Evolutionary conservation across 1,139 yeast species (phyloP).

Genomic region (Suhomyces taliae): DNA sequence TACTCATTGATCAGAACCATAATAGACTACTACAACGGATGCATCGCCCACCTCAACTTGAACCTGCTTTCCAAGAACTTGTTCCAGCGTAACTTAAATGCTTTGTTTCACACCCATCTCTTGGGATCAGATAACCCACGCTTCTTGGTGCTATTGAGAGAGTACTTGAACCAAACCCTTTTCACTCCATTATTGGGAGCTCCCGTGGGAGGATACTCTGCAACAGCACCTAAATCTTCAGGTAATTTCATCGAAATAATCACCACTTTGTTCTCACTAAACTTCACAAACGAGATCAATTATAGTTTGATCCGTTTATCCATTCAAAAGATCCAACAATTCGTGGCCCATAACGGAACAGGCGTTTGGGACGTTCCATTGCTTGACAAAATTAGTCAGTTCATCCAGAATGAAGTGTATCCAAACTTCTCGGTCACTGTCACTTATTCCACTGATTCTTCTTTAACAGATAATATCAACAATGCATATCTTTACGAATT

Average conservation of each 20-base stretch:
- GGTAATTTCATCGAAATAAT: slow-evolving; percentile 14
- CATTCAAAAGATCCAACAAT: slow-evolving; percentile 37
- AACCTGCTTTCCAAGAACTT: slow-evolving; percentile 19
- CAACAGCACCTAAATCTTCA: background rate
- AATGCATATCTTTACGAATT: slow-evolving; percentile 28
- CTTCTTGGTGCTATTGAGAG: slow-evolving; percentile 7
- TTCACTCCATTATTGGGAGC: slow-evolving; percentile 4
- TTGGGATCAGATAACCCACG: slow-evolving; percentile 5
- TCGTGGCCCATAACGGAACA: slow-evolving; percentile 36
- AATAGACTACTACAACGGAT: slow-evolving; percentile 18
- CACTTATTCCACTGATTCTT: slow-evolving; percentile 18
- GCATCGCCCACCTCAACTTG: slow-evolving; percentile 23
- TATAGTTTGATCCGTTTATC: slow-evolving; percentile 43
- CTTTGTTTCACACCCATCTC: slow-evolving; percentile 23
- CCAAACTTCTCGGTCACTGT: slow-evolving; percentile 36
- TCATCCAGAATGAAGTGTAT: slow-evolving; percentile 39
- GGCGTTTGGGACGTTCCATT: slow-evolving; percentile 44
- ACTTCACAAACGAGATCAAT: slow-evolving; percentile 35
- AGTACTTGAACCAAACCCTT: slow-evolving; percentile 11
- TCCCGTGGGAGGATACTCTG: background rate
- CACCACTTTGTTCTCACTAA: slow-evolving; percentile 25
- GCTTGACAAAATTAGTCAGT: slow-evolving; percentile 35
- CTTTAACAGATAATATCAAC: slow-evolving; percentile 15
- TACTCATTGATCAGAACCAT: slow-evolving; percentile 15
- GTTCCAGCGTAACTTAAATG: slow-evolving; percentile 28